Percentiles rank a stretch among this genome's conserved stretches.
Conservation (phyloP, 2,329 filamentous ascomycete genomes). For the Xylariaceae sp. region DNA sequence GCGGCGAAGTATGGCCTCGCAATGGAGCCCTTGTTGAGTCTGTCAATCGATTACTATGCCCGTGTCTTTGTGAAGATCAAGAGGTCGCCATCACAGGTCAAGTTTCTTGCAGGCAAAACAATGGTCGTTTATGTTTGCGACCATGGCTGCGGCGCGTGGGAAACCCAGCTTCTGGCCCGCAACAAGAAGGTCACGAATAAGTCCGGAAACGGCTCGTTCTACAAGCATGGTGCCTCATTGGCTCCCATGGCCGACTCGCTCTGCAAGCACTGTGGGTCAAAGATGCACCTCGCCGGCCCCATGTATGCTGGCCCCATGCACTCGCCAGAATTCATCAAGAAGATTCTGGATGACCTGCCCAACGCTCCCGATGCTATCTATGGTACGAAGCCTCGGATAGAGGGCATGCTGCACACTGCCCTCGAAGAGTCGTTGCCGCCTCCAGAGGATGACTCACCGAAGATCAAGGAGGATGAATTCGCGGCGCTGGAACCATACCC, state of each 20-base stretch:
- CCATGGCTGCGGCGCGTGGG: slow-evolving; percentile 84
- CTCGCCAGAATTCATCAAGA: slow-evolving; percentile 73
- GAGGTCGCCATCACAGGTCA: slow-evolving; percentile 78
- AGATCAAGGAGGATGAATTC: slow-evolving; percentile 44
- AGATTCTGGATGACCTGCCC: slow-evolving; percentile 68
- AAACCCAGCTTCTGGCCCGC: slow-evolving; percentile 70
- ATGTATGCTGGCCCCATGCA: slow-evolving; percentile 94
- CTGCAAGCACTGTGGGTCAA: slow-evolving; percentile 80
- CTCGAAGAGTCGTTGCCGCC: slow-evolving; percentile 61
- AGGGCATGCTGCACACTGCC: slow-evolving; percentile 87
- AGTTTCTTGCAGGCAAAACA: slow-evolving; percentile 82
- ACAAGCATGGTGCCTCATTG: slow-evolving; percentile 71
- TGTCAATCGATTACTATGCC: slow-evolving; percentile 94
- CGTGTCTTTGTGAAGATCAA: slow-evolving; percentile 80
- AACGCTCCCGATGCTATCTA: slow-evolving; percentile 64
- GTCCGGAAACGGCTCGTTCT: slow-evolving; percentile 62
- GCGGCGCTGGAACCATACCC: slow-evolving; percentile 66
- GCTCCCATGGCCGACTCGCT: slow-evolving; percentile 60
- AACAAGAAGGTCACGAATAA: slow-evolving; percentile 64
- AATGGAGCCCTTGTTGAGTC: slow-evolving; percentile 83
- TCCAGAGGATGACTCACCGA: slow-evolving; percentile 26
- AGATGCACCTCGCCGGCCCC: slow-evolving; percentile 82
- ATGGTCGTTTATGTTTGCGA: slow-evolving; percentile 94
- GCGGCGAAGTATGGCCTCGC: slow-evolving; percentile 81
- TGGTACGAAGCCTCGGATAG: slow-evolving; percentile 71